Percentiles rank a stretch among this genome's conserved stretches.
Evolutionary conservation across 176 grass and related monocot genomes (phyloP).

Genomic region (Calamus simplicifolius): DNA sequence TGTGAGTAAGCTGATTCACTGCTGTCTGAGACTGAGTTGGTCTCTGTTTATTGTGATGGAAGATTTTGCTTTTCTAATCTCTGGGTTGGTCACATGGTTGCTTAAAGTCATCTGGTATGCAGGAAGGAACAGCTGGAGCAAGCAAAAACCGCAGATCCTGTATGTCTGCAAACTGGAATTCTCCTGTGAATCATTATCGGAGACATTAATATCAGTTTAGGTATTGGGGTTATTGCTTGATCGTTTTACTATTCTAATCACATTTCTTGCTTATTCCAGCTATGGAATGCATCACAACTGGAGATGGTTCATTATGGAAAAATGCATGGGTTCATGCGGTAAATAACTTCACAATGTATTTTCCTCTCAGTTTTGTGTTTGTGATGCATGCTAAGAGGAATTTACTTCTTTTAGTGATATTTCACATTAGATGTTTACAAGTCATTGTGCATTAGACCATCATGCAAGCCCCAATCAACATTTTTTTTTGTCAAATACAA

Average conservation of each 20-base stretch:
- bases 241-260: not conserved
- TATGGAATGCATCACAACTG: constrained; percentile 96
- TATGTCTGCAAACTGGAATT: constrained; percentile 30
- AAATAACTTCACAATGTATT: constrained; percentile 4
- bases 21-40: not conserved
- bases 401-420: too few species aligned
- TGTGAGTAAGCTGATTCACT: constrained; percentile 32
- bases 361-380: too few species aligned
- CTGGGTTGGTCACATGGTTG: not conserved
- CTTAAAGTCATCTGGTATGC: constrained; percentile 10
- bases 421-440: too few species aligned
- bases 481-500: too few species aligned
- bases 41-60: not conserved
- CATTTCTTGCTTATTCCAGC: constrained; percentile 29
- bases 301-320: constrained; percentile 89
- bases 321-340: constrained; percentile 99
- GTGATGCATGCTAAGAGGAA: too few species aligned
- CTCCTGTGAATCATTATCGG: not conserved
- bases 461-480: too few species aligned
- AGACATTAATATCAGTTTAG: constrained; percentile 7
- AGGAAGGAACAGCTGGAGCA: constrained; percentile 83
- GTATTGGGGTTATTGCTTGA: constrained; percentile 9
- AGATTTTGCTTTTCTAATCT: not conserved
- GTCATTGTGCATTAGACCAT: too few species aligned
- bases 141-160: constrained; percentile 80